Conservation (phyloP, 2,329 filamentous ascomycete species). For the Stachybotrys chartarum region DNA sequence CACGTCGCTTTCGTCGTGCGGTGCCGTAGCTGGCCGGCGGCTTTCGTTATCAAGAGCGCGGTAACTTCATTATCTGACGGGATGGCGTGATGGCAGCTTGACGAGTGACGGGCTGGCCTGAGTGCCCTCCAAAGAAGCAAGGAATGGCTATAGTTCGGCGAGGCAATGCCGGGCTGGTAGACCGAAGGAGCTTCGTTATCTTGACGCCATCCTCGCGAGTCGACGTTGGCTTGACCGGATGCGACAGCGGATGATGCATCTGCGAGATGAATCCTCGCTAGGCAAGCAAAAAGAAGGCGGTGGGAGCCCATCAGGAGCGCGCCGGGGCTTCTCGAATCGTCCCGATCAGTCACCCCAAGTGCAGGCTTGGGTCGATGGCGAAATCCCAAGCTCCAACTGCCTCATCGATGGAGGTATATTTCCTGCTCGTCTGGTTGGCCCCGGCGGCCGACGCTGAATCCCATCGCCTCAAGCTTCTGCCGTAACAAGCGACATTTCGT, state of each 20-base stretch:
- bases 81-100: background rate
- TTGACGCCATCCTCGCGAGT: background rate
- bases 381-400: constrained; percentile 1
- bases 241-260: background rate
- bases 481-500: background rate
- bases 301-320: background rate
- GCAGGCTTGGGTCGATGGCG: background rate
- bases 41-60: background rate
- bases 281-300: background rate
- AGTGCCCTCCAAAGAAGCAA: too few relatives aligned
- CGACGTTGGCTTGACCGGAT: background rate
- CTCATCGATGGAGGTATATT: background rate
- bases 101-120: background rate
- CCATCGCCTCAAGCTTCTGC: background rate
- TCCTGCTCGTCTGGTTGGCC: background rate
- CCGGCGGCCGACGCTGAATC: background rate
- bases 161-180: background rate
- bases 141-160: too few relatives aligned
- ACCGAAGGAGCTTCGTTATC: background rate
- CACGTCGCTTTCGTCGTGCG: too few relatives aligned
- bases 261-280: background rate
- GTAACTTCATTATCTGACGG: background rate
- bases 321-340: background rate
- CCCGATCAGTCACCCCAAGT: background rate
- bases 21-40: background rate